phyloP scores from a whole-genome alignment of 1,284 basidiomycete species.

The Austroboletus novae-zelandiae region DNA sequence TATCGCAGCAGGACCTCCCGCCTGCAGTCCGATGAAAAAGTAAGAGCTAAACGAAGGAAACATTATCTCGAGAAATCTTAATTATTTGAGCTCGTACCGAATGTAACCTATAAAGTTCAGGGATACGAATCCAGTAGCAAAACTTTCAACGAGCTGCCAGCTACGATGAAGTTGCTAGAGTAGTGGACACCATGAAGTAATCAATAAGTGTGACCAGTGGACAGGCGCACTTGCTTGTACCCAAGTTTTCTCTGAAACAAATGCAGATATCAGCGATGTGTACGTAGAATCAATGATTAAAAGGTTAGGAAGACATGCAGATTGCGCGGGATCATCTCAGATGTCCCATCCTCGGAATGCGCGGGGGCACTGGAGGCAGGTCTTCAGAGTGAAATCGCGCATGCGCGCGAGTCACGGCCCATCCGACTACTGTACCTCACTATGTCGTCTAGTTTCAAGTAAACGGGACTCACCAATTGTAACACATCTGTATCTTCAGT shows the following conservation, averaged over 20 bases:
- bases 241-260: conserved; percentile 65
- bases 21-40: conserved; percentile 78
- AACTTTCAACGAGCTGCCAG: conserved; percentile 79
- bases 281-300: conserved; percentile 38
- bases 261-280: conserved; percentile 47
- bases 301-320: conserved; percentile 30
- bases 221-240: conserved; percentile 67
- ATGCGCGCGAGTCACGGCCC: conserved; percentile 26
- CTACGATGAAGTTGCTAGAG: conserved; percentile 75
- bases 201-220: not conserved
- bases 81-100: conserved; percentile 44
- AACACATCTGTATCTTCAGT: conserved; percentile 49
- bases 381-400: too few relatives aligned
- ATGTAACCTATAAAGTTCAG: conserved; percentile 85
- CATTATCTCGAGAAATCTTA: not conserved
- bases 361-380: too few relatives aligned
- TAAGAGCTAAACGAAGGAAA: conserved; percentile 49
- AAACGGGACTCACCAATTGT: conserved; percentile 73
- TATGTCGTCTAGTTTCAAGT: conserved; percentile 23
- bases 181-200: conserved; percentile 5
- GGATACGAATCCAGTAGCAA: conserved; percentile 81
- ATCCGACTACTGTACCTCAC: conserved; percentile 30
- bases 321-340: too few relatives aligned
- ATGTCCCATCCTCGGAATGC: too few relatives aligned
- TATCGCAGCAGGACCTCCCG: too few relatives aligned